Conservation (phyloP, 805 yeast species). For the Teunomyces aglyptinius region DNA sequence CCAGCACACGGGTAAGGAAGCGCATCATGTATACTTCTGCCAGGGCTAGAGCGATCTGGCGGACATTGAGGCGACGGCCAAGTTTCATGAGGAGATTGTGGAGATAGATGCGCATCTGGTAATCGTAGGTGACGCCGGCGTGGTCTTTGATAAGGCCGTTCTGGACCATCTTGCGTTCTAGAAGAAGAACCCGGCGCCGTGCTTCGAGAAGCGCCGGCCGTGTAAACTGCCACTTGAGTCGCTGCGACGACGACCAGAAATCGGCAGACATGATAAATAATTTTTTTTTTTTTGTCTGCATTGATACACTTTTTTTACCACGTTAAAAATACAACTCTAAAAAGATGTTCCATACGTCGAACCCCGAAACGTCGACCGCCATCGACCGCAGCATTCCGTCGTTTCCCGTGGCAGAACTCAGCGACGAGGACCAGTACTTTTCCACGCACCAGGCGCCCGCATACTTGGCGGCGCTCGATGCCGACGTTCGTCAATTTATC, state of each 20-base stretch:
- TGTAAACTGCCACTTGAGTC: constrained; percentile 77
- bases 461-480: constrained; percentile 62
- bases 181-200: constrained; percentile 39
- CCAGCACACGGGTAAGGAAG: constrained; percentile 66
- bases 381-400: constrained; percentile 76
- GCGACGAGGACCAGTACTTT: constrained; percentile 79
- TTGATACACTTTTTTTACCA: too few species aligned
- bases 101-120: constrained; percentile 70
- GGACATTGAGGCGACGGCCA: constrained; percentile 71
- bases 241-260: constrained; percentile 84
- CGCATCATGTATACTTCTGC: constrained; percentile 85
- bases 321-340: too few species aligned
- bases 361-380: constrained; percentile 69
- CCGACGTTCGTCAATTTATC: constrained; percentile 61
- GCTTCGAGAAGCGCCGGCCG: constrained; percentile 53
- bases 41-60: constrained; percentile 85
- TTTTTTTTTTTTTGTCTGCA: too few species aligned
- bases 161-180: constrained; percentile 44
- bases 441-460: constrained; percentile 67
- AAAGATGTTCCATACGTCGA: constrained; percentile 47
- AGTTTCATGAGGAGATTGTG: constrained; percentile 72
- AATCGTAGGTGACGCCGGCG: constrained; percentile 51
- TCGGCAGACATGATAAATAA: constrained; percentile 63
- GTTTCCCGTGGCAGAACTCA: constrained; percentile 70
- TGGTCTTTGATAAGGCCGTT: constrained; percentile 43